Conservation (phyloP, 2,329 filamentous ascomycete genomes). For the Verticillium klebahnii region DNA sequence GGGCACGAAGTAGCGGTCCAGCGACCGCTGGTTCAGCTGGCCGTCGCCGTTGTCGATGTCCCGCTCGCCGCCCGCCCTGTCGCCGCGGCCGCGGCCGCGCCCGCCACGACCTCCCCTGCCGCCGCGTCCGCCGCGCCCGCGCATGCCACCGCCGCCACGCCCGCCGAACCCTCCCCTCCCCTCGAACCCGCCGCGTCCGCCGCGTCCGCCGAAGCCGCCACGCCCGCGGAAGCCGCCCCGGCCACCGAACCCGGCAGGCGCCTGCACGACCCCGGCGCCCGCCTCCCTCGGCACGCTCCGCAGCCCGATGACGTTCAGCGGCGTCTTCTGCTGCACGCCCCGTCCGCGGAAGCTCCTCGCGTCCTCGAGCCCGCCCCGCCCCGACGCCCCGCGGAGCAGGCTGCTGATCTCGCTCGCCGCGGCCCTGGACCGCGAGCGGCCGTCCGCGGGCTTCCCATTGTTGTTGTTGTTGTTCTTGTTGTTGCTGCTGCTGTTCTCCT, state of each 20-base stretch:
- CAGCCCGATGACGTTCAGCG: constrained; percentile 33
- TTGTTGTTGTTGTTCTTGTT: constrained; percentile 7
- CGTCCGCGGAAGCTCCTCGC: constrained; percentile 1
- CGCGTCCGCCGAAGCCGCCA: constrained; percentile 8
- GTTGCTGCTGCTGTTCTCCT: constrained; percentile 12
- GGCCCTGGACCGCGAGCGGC: constrained; percentile 25
- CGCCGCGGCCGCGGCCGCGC: constrained; percentile 11
- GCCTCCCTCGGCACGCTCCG: constrained; percentile 25
- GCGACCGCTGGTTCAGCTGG: background rate
- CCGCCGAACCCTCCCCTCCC: constrained; percentile 4
- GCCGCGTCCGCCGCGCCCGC: constrained; percentile 11
- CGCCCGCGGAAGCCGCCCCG: background rate
- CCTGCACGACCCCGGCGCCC: constrained; percentile 7
- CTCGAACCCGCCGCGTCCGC: constrained; percentile 6
- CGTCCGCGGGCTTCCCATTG: background rate
- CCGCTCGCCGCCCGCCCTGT: constrained; percentile 10
- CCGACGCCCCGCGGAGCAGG: constrained; percentile 15
- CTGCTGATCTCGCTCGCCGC: constrained; percentile 28
- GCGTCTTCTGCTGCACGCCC: constrained; percentile 7
- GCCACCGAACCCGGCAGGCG: constrained; percentile 7
- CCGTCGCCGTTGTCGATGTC: constrained; percentile 9
- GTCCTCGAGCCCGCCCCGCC: constrained; percentile 6
- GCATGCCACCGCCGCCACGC: constrained; percentile 16
- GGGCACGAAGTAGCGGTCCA: constrained; percentile 11
- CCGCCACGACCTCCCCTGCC: constrained; percentile 16